Conservation (phyloP, 176 grass and related monocot species). For the Avena atlantica region DNA sequence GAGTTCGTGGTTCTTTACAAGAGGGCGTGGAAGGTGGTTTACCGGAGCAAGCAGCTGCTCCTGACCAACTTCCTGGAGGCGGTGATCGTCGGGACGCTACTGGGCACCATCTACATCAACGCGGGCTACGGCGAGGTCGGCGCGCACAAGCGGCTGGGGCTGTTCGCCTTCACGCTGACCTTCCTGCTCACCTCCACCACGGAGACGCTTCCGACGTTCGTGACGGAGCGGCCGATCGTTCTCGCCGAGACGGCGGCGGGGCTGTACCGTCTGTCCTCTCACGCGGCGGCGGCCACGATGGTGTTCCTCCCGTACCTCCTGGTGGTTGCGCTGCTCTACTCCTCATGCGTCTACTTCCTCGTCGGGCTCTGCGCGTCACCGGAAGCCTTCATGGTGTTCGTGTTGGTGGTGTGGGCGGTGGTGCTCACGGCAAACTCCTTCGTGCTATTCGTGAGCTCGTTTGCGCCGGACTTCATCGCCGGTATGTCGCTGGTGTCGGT, state of each 20-base stretch:
- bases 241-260: slow-evolving; percentile 78
- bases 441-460: slow-evolving; percentile 81
- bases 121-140: slow-evolving; percentile 68
- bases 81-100: slow-evolving; percentile 68
- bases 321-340: slow-evolving; percentile 79
- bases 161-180: slow-evolving; percentile 97
- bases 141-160: slow-evolving; percentile 75
- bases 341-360: slow-evolving; percentile 81
- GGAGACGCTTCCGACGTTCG: slow-evolving; percentile 90
- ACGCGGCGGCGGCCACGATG: slow-evolving; percentile 67
- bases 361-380: slow-evolving; percentile 73
- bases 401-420: slow-evolving; percentile 77
- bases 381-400: slow-evolving; percentile 70
- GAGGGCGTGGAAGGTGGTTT: slow-evolving; percentile 90
- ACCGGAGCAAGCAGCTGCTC: slow-evolving; percentile 87
- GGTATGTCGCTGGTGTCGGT: slow-evolving; percentile 85
- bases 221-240: slow-evolving; percentile 85
- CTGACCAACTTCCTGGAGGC: slow-evolving; percentile 85
- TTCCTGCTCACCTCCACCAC: slow-evolving; percentile 92
- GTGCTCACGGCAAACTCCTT: slow-evolving; percentile 91
- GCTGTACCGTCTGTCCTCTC: slow-evolving; percentile 86
- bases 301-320: slow-evolving; percentile 96
- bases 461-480: slow-evolving; percentile 93
- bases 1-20: slow-evolving; percentile 67
- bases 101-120: slow-evolving; percentile 90